Conservation (phyloP, 208 protist genomes). For the Crithidia bombi region DNA sequence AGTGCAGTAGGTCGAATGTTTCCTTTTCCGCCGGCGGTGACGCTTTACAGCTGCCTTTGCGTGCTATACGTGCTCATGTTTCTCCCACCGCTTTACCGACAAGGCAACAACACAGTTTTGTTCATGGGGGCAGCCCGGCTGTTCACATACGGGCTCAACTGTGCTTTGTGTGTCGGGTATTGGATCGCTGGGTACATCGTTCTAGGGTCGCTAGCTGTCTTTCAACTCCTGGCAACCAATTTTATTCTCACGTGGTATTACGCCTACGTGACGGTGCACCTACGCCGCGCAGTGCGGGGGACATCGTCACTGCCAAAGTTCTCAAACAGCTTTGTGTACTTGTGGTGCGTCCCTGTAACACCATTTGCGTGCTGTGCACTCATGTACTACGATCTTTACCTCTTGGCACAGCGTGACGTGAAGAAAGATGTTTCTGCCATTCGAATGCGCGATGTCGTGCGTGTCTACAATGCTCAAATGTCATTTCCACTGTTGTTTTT, state of each 20-base stretch:
- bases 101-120: slow-evolving; percentile 35
- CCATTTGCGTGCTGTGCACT: slow-evolving; percentile 63
- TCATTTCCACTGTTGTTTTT: slow-evolving; percentile 60
- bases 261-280: slow-evolving; percentile 47
- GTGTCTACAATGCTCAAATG: slow-evolving; percentile 56
- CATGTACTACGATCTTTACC: slow-evolving; percentile 63
- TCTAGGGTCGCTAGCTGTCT: slow-evolving; percentile 50
- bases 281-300: slow-evolving; percentile 24
- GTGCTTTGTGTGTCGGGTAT: slow-evolving; percentile 65
- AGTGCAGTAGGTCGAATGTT: slow-evolving; percentile 56
- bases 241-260: slow-evolving; percentile 52
- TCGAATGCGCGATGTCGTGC: slow-evolving; percentile 40
- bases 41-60: slow-evolving; percentile 63
- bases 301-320: slow-evolving; percentile 38
- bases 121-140: slow-evolving; percentile 46
- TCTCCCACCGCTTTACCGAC: slow-evolving; percentile 31
- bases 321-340: slow-evolving; percentile 35
- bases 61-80: slow-evolving; percentile 56
- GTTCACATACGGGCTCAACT: slow-evolving; percentile 65
- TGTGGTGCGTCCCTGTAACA: slow-evolving; percentile 66
- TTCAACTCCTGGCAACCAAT: slow-evolving; percentile 64
- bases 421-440: background rate
- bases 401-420: slow-evolving; percentile 17
- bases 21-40: slow-evolving; percentile 67
- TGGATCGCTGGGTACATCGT: slow-evolving; percentile 64